Percentiles rank a stretch among this genome's conserved stretches.
phyloP scores from a whole-genome alignment of 768 basidiomycete species.

The Cystoderma amianthinum region DNA sequence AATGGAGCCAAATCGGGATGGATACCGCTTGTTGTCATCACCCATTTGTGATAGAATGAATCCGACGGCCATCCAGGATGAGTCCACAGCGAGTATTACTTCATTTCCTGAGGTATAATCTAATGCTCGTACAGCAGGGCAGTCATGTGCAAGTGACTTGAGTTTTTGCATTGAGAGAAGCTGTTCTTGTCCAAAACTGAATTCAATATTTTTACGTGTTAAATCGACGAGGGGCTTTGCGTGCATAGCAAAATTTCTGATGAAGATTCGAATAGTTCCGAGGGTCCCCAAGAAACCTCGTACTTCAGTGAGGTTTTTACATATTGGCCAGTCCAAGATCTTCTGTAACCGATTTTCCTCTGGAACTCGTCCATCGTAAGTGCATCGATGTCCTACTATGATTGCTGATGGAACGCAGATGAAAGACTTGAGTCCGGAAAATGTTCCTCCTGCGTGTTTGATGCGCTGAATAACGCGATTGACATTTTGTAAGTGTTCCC shows the following conservation, averaged over 20 bases:
- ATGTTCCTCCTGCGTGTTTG: no score
- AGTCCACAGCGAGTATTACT: no score
- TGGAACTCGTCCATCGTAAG: no score
- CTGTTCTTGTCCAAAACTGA: conserved; percentile 14
- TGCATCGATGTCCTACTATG: conserved; percentile 31
- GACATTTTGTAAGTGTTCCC: conserved; percentile 26
- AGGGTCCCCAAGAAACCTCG: conserved; percentile 19
- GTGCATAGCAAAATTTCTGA: conserved; percentile 18
- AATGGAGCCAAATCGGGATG: no score
- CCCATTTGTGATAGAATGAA: conserved; percentile 24
- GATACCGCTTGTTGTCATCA: no score
- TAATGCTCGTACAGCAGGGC: no score
- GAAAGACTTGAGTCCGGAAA: conserved; percentile 25
- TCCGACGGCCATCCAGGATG: no score
- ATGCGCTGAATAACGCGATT: conserved; percentile 28
- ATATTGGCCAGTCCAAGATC: conserved; percentile 16
- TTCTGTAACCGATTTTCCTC: conserved; percentile 9
- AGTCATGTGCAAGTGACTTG: no score
- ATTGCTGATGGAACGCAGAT: conserved; percentile 17
- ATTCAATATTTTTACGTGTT: conserved; percentile 11
- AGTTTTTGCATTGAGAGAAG: conserved; percentile 13
- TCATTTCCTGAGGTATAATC: conserved; percentile 18
- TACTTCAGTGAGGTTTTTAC: conserved; percentile 9
- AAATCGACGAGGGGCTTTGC: conserved; percentile 14
- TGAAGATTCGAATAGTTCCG: conserved; percentile 15